phyloP scores from a whole-genome alignment of 306 rosid species.

The Acacia confusa region DNA sequence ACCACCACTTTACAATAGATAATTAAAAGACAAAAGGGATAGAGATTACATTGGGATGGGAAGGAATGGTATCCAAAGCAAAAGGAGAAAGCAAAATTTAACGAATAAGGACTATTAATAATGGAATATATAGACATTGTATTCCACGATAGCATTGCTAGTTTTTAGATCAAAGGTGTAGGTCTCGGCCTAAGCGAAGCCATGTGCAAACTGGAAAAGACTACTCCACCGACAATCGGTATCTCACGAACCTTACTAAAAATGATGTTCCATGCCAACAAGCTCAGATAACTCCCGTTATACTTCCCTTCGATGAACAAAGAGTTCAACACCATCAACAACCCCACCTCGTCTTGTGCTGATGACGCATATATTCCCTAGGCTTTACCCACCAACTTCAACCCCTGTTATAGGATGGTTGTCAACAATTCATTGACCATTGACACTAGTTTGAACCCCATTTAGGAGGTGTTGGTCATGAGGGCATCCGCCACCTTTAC shows the following conservation, averaged over 20 bases:
- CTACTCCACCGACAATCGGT: constrained; percentile 63
- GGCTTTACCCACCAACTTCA: constrained; percentile 51
- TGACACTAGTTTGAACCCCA: constrained; percentile 34
- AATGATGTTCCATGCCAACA: constrained; percentile 45
- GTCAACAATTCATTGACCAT: constrained; percentile 55
- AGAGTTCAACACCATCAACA: constrained; percentile 43
- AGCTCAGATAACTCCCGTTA: constrained; percentile 48
- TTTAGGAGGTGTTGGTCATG: constrained; percentile 37
- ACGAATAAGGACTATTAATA: constrained; percentile 17
- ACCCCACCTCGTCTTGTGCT: constrained; percentile 32
- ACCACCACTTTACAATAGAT: not conserved
- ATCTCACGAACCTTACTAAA: constrained; percentile 38
- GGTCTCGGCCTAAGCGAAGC: constrained; percentile 53
- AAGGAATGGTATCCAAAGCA: not conserved
- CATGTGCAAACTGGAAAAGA: constrained; percentile 68
- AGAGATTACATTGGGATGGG: not conserved
- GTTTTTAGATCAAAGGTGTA: not conserved
- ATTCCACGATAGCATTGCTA: constrained; percentile 61
- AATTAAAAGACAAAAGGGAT: too few relatives aligned
- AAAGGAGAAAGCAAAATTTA: not conserved
- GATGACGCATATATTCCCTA: constrained; percentile 57
- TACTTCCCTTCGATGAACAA: constrained; percentile 41
- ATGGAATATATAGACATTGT: constrained; percentile 61
- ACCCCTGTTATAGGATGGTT: constrained; percentile 26
- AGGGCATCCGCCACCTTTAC: constrained; percentile 43